Evolutionary conservation across 2,329 filamentous ascomycete species (phyloP).

Genomic region (Cordyceps cicadae): DNA sequence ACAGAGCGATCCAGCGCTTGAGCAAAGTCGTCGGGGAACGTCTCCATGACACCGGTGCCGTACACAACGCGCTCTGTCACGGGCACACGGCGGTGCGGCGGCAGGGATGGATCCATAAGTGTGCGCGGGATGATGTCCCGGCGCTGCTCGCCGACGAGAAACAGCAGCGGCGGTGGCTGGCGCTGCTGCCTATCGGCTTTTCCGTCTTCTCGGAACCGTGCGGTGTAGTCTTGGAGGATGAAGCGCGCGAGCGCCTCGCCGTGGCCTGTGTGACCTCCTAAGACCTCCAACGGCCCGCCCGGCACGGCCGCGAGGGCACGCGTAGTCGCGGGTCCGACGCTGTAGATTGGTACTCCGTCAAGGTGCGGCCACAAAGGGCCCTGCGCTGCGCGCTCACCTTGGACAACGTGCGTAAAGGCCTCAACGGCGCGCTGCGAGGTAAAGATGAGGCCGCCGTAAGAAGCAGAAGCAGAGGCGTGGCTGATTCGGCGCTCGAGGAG

Average conservation of each 20-base stretch:
- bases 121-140: conserved; percentile 83
- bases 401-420: conserved; percentile 58
- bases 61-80: conserved; percentile 82
- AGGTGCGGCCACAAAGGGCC: conserved; percentile 41
- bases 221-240: conserved; percentile 69
- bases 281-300: conserved; percentile 50
- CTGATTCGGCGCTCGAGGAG: conserved; percentile 39
- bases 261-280: conserved; percentile 76
- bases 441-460: conserved; percentile 72
- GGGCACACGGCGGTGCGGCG: conserved; percentile 42
- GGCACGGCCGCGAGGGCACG: conserved; percentile 56
- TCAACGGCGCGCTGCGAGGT: conserved; percentile 80
- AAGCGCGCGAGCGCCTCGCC: conserved; percentile 70
- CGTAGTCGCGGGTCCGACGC: conserved; percentile 73
- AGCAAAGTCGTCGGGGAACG: conserved; percentile 67
- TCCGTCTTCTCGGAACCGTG: conserved; percentile 24
- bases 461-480: conserved; percentile 21
- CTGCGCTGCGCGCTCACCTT: conserved; percentile 31
- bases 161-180: conserved; percentile 56
- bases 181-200: too few species aligned
- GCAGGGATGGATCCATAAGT: conserved; percentile 52
- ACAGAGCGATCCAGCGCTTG: conserved; percentile 7
- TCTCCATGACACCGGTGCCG: conserved; percentile 72
- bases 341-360: conserved; percentile 57
- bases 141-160: conserved; percentile 82